A percentile compares a stretch with the other conserved stretches of the same genome.
phyloP scores from a whole-genome alignment of 805 yeast species.

The Suhomyces prunicola region DNA sequence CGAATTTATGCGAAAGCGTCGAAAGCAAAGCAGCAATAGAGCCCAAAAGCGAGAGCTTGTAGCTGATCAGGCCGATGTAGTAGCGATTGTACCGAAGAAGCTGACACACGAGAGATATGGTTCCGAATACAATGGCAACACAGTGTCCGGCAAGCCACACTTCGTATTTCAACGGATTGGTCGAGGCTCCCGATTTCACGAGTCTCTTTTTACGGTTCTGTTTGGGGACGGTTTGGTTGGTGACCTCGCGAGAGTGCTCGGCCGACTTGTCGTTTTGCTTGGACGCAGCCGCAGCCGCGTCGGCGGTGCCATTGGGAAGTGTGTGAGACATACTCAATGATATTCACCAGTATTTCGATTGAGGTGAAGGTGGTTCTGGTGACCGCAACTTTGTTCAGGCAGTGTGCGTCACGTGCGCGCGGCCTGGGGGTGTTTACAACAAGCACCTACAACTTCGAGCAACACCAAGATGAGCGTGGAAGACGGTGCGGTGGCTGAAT shows the following conservation, averaged over 20 bases:
- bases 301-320: not conserved
- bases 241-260: not conserved
- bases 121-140: slow-evolving; percentile 45
- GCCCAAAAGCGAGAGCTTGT: slow-evolving; percentile 57
- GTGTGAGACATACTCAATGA: not conserved
- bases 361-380: not conserved
- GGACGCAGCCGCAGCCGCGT: not conserved
- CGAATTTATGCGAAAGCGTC: slow-evolving; percentile 58
- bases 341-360: not conserved
- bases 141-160: slow-evolving; percentile 60
- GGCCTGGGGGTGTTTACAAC: not conserved
- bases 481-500: not conserved
- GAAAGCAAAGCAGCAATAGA: slow-evolving; percentile 49
- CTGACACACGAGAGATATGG: slow-evolving; percentile 34
- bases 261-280: not conserved
- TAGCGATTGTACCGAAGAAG: slow-evolving; percentile 36
- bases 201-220: slow-evolving; percentile 22
- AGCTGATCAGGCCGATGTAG: slow-evolving; percentile 49
- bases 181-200: slow-evolving; percentile 23
- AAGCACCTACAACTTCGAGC: not conserved
- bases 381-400: not conserved
- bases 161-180: slow-evolving; percentile 42
- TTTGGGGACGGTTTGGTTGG: slow-evolving; percentile 14
- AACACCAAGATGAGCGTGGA: not conserved
- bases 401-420: not conserved